Percentiles rank a stretch among this genome's conserved stretches.
Conservation (phyloP, 2,329 filamentous ascomycete species). For the Curvularia sp. region DNA sequence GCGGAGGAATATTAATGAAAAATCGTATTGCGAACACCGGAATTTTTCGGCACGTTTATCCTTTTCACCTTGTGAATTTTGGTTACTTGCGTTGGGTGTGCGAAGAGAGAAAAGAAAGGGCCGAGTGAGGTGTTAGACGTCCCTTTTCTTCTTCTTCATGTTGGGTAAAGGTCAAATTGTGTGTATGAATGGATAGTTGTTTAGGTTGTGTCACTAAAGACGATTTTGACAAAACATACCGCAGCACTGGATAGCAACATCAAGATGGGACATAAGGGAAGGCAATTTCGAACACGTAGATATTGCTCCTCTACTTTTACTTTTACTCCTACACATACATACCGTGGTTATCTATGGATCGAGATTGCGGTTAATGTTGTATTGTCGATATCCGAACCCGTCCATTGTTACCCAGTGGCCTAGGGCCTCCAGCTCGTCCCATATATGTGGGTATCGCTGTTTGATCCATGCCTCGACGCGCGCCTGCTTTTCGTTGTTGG, state of each 20-base stretch:
- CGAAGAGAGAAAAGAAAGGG: not conserved
- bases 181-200: not conserved
- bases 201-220: no score
- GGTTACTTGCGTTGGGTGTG: not conserved
- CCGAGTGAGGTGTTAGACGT: no score
- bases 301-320: not conserved
- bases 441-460: constrained; percentile 70
- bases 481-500: constrained; percentile 68
- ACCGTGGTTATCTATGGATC: constrained; percentile 34
- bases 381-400: constrained; percentile 47
- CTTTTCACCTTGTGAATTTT: not conserved
- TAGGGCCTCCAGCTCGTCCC: constrained; percentile 68
- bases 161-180: no score
- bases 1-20: not conserved
- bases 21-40: not conserved
- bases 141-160: no score
- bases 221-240: not conserved
- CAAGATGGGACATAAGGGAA: not conserved
- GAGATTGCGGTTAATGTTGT: constrained; percentile 44
- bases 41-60: not conserved
- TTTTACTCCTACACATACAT: not conserved
- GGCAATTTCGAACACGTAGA: not conserved
- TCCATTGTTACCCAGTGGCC: constrained; percentile 51
- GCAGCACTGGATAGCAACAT: not conserved
- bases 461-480: constrained; percentile 78